phyloP scores from a whole-genome alignment of 108 stramenopile species.

The Cylindrotheca fusiformis region DNA sequence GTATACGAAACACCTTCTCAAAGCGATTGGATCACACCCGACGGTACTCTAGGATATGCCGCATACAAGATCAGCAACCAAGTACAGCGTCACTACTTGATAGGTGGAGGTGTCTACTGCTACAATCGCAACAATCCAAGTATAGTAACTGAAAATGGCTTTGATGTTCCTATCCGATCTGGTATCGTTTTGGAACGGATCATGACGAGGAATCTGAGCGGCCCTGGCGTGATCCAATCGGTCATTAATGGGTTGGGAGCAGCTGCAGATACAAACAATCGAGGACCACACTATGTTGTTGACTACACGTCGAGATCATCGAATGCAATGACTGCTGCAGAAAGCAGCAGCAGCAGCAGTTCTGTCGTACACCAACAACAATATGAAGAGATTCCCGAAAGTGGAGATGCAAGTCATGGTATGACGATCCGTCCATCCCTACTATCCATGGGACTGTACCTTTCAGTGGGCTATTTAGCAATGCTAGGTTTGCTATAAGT shows the following conservation, averaged over 20 bases:
- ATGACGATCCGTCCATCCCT: no score
- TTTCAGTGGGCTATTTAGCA: no score
- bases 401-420: no score
- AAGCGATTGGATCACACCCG: background rate
- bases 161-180: background rate
- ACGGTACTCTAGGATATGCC: background rate
- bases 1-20: conserved; percentile 59
- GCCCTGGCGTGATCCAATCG: background rate
- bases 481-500: no score
- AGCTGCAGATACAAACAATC: background rate
- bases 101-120: conserved; percentile 7
- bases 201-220: background rate
- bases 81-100: background rate
- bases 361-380: no score
- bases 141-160: background rate
- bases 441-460: no score
- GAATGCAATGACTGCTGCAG: no score
- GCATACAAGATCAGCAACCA: conserved; percentile 3
- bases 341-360: no score
- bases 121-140: conserved; percentile 13
- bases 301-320: background rate
- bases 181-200: conserved; percentile 4
- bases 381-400: no score
- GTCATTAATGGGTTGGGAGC: background rate
- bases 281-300: background rate